Evolutionary conservation across 441 rosid genomes (phyloP), one percentile per base, ranked within the genome.

Genomic region (Theobroma grandiflorum): DNA sequence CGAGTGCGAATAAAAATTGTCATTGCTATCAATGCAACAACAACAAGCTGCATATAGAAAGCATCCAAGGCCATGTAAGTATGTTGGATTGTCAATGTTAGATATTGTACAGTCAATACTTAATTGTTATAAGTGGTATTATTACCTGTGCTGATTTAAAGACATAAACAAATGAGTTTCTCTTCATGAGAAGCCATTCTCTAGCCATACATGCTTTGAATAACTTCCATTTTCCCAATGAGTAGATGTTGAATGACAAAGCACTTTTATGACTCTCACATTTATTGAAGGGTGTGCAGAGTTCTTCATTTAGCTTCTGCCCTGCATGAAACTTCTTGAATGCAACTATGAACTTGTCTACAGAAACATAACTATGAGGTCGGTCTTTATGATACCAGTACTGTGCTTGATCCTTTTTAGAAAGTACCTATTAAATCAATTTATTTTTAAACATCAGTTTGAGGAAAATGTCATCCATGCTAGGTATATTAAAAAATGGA

Each of bases 351-450:
- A 92, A 86, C n/a, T 84, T 72, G 67, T 90, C 84, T 2, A 79
- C 88, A 18, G 92, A 82, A 58, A 89, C 72, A 80, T 85, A 86
- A 55, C 68, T 81, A 85, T 88, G 85, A n/a, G 90, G 86, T 35
- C 63, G 22, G 65, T 85, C 85, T 33, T 22, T 33, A 37, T 26
- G 80, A 63, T 53, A 81, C 96, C 94, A 90, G 75, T 92, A 91
- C 47, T 88, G 93, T 67, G 79, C 89, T 88, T 90, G 96, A 79
- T 91, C 93, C 78, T 91, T 92, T 72, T 50, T 80, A 6, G 92
- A 91, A 40, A 84, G 84, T 12, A 90, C 91, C 95, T 91, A 31
- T 62, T 42, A 11, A 14, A 70, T 14, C 31, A 7, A 18, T 61
- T 33, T 22, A 68, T 10, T 38, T 26, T 47, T 58, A 35, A 45